A percentile compares a stretch with the other conserved stretches of the same genome.
These are phyloP conservation scores for Cutaneotrichosporon sp. DNA, from an alignment of 1,284 basidiomycete species.

Conservation along the genomic window DNA sequence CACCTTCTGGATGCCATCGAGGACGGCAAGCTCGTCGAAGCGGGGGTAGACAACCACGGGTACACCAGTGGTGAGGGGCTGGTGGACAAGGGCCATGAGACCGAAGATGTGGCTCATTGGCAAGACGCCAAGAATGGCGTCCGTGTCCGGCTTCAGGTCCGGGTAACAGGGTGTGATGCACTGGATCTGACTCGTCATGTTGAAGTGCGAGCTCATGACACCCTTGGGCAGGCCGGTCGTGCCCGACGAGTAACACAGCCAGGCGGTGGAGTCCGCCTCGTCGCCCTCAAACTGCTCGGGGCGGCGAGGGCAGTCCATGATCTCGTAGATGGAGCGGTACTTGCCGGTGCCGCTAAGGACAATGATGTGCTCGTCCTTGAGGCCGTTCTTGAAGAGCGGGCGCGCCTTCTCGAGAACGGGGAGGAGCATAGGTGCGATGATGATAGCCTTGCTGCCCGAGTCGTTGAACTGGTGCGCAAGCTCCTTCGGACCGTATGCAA, in stretches of 20 bases:
- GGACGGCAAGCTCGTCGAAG: constrained; percentile 61
- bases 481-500: constrained; percentile 44
- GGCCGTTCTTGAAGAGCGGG: not conserved
- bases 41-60: constrained; percentile 67
- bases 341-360: constrained; percentile 14
- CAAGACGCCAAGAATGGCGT: constrained; percentile 21
- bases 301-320: constrained; percentile 14
- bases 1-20: constrained; percentile 63
- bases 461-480: constrained; percentile 55
- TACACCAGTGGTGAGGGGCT: constrained; percentile 62
- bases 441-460: constrained; percentile 60
- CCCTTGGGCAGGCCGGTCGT: constrained; percentile 56
- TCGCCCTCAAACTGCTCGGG: constrained; percentile 19
- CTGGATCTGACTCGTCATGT: constrained; percentile 56
- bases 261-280: constrained; percentile 17
- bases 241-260: constrained; percentile 66
- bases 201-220: constrained; percentile 63
- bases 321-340: constrained; percentile 26
- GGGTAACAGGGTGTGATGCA: constrained; percentile 15
- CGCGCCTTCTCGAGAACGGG: constrained; percentile 39
- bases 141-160: constrained; percentile 14
- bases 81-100: constrained; percentile 56
- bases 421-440: constrained; percentile 60
- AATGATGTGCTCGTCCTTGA: constrained; percentile 11
- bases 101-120: constrained; percentile 29